phyloP scores from a whole-genome alignment of 1,284 basidiomycete species.

The Mrakiaceae sp. region DNA sequence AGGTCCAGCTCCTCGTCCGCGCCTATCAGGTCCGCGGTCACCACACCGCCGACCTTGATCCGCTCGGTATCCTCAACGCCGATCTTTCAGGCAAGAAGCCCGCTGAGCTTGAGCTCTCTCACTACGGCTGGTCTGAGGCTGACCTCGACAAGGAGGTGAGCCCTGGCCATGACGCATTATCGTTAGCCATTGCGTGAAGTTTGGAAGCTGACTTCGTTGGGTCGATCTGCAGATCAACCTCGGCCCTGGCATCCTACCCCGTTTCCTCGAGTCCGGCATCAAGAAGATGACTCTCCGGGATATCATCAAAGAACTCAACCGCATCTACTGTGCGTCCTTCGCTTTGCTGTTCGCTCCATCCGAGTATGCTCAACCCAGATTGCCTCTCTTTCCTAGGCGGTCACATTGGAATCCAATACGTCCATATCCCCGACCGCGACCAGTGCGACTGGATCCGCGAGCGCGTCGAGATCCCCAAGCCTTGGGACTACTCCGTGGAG shows the following conservation, averaged over 20 bases:
- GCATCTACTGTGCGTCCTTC: conserved; percentile 73
- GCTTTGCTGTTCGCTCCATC: not conserved
- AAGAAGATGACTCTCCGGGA: conserved; percentile 82
- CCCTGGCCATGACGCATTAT: not conserved
- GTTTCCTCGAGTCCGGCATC: conserved; percentile 75
- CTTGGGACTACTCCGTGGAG: conserved; percentile 96
- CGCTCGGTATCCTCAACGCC: conserved; percentile 80
- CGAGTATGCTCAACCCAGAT: not conserved
- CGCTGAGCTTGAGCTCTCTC: conserved; percentile 79
- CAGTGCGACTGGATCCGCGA: conserved; percentile 99
- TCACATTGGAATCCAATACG: conserved; percentile 90
- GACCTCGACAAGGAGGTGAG: conserved; percentile 73
- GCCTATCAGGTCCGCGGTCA: conserved; percentile 99
- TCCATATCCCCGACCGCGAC: conserved; percentile 96
- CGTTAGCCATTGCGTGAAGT: not conserved
- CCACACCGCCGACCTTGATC: conserved; percentile 89
- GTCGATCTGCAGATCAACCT: conserved; percentile 56
- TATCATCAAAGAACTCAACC: conserved; percentile 82
- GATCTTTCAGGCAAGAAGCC: conserved; percentile 67
- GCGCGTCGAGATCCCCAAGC: conserved; percentile 88
- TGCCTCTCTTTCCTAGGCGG: conserved; percentile 48
- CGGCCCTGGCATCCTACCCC: conserved; percentile 89
- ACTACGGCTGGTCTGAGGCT: conserved; percentile 87
- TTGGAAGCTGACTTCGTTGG: conserved; percentile 21
- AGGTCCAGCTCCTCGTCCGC: conserved; percentile 92